phyloP scores from a whole-genome alignment of 192 early-diverging fungal genomes.

The Umbelopsis sp. region DNA sequence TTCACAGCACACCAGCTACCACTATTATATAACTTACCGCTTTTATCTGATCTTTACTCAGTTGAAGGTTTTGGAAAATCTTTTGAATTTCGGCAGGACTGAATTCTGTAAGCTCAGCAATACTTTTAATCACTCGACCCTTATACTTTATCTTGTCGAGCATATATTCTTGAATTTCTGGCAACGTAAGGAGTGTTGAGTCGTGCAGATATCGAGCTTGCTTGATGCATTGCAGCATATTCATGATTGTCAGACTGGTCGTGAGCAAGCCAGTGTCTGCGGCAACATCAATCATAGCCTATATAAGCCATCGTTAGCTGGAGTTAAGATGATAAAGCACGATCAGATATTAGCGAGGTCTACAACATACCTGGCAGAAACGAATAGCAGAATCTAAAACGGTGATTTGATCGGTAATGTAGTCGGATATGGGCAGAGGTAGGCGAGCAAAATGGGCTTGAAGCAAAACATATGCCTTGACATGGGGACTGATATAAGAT shows the following conservation, averaged over 20 bases:
- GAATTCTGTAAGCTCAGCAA: slow-evolving; percentile 40
- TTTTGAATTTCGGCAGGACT: slow-evolving; percentile 24
- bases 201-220: slow-evolving; percentile 84
- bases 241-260: slow-evolving; percentile 73
- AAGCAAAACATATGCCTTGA: slow-evolving; percentile 91
- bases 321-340: too few species aligned
- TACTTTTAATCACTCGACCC: slow-evolving; percentile 26
- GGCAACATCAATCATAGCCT: slow-evolving; percentile 87
- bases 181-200: slow-evolving; percentile 73
- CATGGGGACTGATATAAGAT: slow-evolving; percentile 86
- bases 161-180: slow-evolving; percentile 49
- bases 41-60: neutral
- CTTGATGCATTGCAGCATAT: slow-evolving; percentile 89
- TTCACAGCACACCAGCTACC: too few species aligned
- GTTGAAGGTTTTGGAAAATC: slow-evolving; percentile 23
- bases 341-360: too few species aligned
- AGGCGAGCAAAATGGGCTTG: slow-evolving; percentile 95
- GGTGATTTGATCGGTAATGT: slow-evolving; percentile 85
- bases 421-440: slow-evolving; percentile 80
- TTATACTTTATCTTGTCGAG: slow-evolving; percentile 25
- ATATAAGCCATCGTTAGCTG: neutral
- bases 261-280: slow-evolving; percentile 70
- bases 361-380: slow-evolving; percentile 87
- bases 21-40: neutral
- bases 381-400: slow-evolving; percentile 71